These are phyloP conservation scores for Sporothrix variecibatus DNA, from an alignment of 2,329 filamentous ascomycete genomes.

Conservation along the genomic window DNA sequence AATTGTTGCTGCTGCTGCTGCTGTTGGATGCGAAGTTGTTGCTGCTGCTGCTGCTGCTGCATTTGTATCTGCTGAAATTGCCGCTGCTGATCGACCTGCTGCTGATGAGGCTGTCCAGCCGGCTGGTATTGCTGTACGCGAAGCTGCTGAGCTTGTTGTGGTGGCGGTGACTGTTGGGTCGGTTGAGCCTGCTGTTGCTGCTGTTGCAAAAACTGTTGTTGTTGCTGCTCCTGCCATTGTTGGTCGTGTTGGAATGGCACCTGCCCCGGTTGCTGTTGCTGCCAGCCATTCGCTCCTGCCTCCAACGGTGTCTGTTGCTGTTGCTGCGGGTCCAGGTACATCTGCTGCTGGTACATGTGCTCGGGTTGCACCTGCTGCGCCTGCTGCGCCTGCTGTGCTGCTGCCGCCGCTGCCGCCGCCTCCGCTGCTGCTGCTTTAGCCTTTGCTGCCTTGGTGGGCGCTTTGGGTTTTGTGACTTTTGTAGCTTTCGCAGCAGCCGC, in stretches of 20 bases:
- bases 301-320: neutral
- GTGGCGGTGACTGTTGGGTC: constrained; percentile 29
- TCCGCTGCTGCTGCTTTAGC: constrained; percentile 1
- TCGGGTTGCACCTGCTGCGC: constrained; percentile 7
- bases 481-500: constrained; percentile 7
- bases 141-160: constrained; percentile 19
- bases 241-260: constrained; percentile 12
- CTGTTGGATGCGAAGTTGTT: constrained; percentile 2
- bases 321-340: constrained; percentile 21
- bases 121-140: constrained; percentile 3
- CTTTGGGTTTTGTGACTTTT: constrained; percentile 22
- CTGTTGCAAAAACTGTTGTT: neutral
- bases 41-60: constrained; percentile 13
- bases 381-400: neutral
- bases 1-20: constrained; percentile 10
- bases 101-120: neutral
- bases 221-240: neutral
- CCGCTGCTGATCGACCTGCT: constrained; percentile 22
- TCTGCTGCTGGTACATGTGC: constrained; percentile 22
- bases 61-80: constrained; percentile 14
- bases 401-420: constrained; percentile 3
- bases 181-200: constrained; percentile 34
- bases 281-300: constrained; percentile 19
- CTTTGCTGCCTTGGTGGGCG: constrained; percentile 10
- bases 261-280: neutral